These are phyloP conservation scores for Nyctanthes arbortristis DNA, from an alignment of 257 asterid genomes.

Conservation along the genomic window DNA sequence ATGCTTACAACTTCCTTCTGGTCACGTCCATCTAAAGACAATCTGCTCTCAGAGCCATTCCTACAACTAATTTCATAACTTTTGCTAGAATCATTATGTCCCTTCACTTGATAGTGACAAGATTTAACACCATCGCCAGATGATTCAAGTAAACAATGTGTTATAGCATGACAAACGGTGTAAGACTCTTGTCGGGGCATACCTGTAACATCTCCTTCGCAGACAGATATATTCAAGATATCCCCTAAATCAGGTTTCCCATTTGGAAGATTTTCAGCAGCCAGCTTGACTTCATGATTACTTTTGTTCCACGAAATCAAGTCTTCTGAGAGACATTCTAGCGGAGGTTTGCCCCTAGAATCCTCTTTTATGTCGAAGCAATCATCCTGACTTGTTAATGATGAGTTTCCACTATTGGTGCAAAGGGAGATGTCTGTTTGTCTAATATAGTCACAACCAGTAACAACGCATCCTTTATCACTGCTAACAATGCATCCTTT, in stretches of 20 bases:
- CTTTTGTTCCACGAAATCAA: constrained; percentile 25
- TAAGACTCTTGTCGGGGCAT: constrained; percentile 34
- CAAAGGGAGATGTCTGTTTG: constrained; percentile 35
- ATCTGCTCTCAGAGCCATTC: constrained; percentile 36
- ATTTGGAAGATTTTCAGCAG: constrained; percentile 42
- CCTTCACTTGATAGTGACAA: constrained; percentile 52
- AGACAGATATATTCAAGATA: constrained; percentile 29
- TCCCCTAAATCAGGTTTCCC: constrained; percentile 38
- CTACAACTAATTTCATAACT: constrained; percentile 39
- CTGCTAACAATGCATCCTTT: constrained; percentile 42
- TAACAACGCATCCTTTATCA: constrained; percentile 29
- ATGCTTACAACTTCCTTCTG: constrained; percentile 46
- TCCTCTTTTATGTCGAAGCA: constrained; percentile 31
- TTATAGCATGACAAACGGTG: constrained; percentile 36
- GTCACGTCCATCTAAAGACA: constrained; percentile 45
- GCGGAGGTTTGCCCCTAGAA: constrained; percentile 26
- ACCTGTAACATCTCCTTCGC: constrained; percentile 28
- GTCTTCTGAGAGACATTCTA: constrained; percentile 36
- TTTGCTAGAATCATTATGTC: constrained; percentile 31
- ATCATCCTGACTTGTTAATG: constrained; percentile 53
- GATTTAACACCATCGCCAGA: constrained; percentile 62
- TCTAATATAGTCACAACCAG: constrained; percentile 34
- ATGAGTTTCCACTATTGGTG: constrained; percentile 56
- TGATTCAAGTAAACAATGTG: constrained; percentile 72
- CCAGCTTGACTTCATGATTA: constrained; percentile 33